Evolutionary conservation across 2,329 filamentous ascomycete species (phyloP).

Genomic region (Epichloe uncinata): DNA sequence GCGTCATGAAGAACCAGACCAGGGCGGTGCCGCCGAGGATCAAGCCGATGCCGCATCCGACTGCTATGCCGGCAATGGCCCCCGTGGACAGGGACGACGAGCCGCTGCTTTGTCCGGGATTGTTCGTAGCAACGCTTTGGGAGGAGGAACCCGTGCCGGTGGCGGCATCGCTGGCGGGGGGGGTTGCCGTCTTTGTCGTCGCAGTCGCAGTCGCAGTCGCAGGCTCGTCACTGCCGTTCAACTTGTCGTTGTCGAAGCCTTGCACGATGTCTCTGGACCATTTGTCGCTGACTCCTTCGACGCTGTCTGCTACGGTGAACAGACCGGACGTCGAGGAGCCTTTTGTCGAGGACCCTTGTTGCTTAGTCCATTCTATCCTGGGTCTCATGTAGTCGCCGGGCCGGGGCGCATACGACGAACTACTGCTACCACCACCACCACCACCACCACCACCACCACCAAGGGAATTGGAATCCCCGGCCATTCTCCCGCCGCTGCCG

Average conservation of each 20-base stretch:
- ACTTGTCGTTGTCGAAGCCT: not conserved
- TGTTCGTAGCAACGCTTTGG: not conserved
- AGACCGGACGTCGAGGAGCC: constrained; percentile 7
- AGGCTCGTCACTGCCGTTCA: not conserved
- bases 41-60: constrained; percentile 25
- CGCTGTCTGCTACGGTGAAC: constrained; percentile 8
- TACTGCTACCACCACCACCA: no score
- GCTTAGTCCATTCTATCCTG: constrained; percentile 8
- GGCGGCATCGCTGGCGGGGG: not conserved
- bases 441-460: no score
- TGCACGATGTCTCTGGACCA: not conserved
- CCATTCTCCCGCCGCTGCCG: not conserved
- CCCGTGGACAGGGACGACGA: constrained; percentile 23
- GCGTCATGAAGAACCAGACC: constrained; percentile 30
- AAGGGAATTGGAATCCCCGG: no score
- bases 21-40: constrained; percentile 26
- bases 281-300: not conserved
- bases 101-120: not conserved
- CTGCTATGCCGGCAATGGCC: constrained; percentile 34
- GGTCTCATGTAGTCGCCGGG: constrained; percentile 6
- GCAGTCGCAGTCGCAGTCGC: no score
- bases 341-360: not conserved
- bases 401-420: not conserved
- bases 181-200: not conserved
- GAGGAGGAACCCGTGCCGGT: not conserved